Conservation (phyloP, 371 early-diverging fungal species). For the Globomyces sp. region DNA sequence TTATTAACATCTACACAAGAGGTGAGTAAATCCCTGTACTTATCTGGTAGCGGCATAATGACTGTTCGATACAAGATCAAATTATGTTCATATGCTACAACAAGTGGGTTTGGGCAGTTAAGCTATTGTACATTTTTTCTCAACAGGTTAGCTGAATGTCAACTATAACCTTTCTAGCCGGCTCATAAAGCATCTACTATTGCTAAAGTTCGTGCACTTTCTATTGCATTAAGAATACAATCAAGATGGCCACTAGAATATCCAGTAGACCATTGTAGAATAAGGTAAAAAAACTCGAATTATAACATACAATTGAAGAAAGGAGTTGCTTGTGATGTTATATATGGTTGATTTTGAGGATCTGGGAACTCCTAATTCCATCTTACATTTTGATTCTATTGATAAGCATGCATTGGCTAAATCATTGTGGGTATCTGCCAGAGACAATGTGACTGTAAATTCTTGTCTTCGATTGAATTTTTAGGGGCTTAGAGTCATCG, state of each 20-base stretch:
- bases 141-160: background rate
- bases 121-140: conserved; percentile 8
- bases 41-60: background rate
- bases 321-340: conserved; percentile 50
- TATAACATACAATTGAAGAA: conserved; percentile 22
- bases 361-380: conserved; percentile 49
- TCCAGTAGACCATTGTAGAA: conserved; percentile 5
- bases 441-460: conserved; percentile 46
- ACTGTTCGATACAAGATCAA: conserved; percentile 4
- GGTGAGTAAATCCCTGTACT: no score
- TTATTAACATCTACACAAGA: background rate
- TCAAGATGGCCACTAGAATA: background rate
- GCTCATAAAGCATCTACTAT: background rate
- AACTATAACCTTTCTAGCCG: conserved; percentile 4
- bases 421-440: conserved; percentile 59
- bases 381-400: conserved; percentile 52
- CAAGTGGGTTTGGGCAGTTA: conserved; percentile 9
- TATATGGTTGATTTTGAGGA: conserved; percentile 63
- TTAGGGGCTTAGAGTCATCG: conserved; percentile 49
- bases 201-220: no score
- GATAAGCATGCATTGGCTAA: conserved; percentile 57
- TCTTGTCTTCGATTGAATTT: background rate
- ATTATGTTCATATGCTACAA: conserved; percentile 4
- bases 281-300: background rate
- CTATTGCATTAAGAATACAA: background rate